phyloP scores from a whole-genome alignment of 192 early-diverging fungal genomes.

The Chytriomyces confervae region DNA sequence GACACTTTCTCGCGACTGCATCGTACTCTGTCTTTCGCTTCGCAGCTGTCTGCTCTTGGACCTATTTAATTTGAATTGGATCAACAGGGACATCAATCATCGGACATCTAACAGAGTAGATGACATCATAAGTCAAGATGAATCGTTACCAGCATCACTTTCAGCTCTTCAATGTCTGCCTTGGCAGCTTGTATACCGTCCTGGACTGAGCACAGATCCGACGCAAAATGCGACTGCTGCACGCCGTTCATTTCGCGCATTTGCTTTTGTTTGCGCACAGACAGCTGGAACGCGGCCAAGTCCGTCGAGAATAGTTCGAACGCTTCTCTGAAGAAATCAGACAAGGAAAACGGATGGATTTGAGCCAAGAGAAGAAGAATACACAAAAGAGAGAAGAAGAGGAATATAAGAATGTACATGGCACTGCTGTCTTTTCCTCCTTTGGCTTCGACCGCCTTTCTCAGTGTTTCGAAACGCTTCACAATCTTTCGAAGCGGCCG shows the following conservation, averaged over 20 bases:
- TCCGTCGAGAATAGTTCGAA: slow-evolving; percentile 49
- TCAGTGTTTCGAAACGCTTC: slow-evolving; percentile 1
- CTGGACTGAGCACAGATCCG: slow-evolving; percentile 39
- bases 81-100: too few relatives aligned
- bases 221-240: slow-evolving; percentile 54
- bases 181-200: slow-evolving; percentile 41
- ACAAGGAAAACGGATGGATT: neutral
- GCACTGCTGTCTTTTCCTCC: neutral
- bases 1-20: slow-evolving; percentile 57
- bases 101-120: too few relatives aligned
- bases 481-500: slow-evolving; percentile 41
- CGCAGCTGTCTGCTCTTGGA: slow-evolving; percentile 41
- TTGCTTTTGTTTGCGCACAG: slow-evolving; percentile 52
- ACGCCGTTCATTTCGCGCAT: slow-evolving; percentile 60
- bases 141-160: slow-evolving; percentile 52
- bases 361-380: neutral
- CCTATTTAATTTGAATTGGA: too few relatives aligned
- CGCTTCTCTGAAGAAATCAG: slow-evolving; percentile 4
- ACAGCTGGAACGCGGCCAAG: slow-evolving; percentile 50
- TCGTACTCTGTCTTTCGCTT: slow-evolving; percentile 65
- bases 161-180: slow-evolving; percentile 51
- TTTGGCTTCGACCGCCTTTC: neutral
- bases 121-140: too few relatives aligned
- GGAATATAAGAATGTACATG: neutral
- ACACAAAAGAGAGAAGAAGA: neutral